Conservation (phyloP, 805 yeast genomes). For the Candida argentea region DNA sequence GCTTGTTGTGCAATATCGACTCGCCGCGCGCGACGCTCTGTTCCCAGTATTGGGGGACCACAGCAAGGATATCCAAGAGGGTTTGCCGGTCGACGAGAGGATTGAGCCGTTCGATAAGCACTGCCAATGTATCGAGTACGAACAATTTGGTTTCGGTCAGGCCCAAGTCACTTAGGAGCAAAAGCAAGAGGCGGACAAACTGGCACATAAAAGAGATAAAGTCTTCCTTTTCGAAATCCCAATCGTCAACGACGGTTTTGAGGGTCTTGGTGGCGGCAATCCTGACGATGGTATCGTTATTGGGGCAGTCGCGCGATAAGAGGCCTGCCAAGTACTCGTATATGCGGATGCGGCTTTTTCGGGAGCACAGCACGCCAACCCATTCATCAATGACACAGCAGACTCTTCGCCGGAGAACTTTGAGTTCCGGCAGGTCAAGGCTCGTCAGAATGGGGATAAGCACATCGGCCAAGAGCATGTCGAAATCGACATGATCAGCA, state of each 20-base stretch:
- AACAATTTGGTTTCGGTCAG: slow-evolving; percentile 71
- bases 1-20: slow-evolving; percentile 28
- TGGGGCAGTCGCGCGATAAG: slow-evolving; percentile 33
- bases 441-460: slow-evolving; percentile 59
- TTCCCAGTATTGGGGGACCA: slow-evolving; percentile 75
- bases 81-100: slow-evolving; percentile 47
- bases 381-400: slow-evolving; percentile 74
- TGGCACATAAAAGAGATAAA: slow-evolving; percentile 58
- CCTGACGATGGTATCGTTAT: slow-evolving; percentile 71
- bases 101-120: slow-evolving; percentile 52
- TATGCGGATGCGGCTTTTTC: slow-evolving; percentile 44
- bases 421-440: slow-evolving; percentile 36
- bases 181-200: slow-evolving; percentile 39
- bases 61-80: slow-evolving; percentile 38
- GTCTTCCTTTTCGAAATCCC: slow-evolving; percentile 66
- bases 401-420: slow-evolving; percentile 65
- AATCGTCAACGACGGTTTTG: slow-evolving; percentile 65
- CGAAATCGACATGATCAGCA: slow-evolving; percentile 57
- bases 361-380: slow-evolving; percentile 57
- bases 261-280: slow-evolving; percentile 66
- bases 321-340: slow-evolving; percentile 47
- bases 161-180: slow-evolving; percentile 38
- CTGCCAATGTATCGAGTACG: slow-evolving; percentile 56
- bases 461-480: slow-evolving; percentile 44
- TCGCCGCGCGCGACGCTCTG: slow-evolving; percentile 27